Base-by-base conservation (phyloP, 371 early-diverging fungal genomes). In the Haplosporangium sp. region DNA sequence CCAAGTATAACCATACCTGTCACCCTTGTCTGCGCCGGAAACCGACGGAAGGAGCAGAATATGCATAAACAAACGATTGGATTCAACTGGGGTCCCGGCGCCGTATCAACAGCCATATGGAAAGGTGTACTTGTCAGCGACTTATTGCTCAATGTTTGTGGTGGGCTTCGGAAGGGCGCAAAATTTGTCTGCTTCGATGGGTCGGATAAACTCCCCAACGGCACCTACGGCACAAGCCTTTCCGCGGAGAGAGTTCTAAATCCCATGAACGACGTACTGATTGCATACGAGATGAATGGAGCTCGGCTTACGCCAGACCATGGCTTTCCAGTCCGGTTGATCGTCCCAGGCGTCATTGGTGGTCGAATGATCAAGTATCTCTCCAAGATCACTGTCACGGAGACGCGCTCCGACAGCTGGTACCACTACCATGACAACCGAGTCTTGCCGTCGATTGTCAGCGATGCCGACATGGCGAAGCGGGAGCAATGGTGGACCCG, bases 251-350 rank as follows among this genome's bases (percentile, higher is more conserved):
- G 91, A 65, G 93, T 84, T 13, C 81, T 94, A 82, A 87, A 90
- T 62, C 86, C 90, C 18, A 74, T 81, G 47, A 90, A 90, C 60
- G 95, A 94, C 74, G 90, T 95, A 37, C 54, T 96, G n/a, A 81
- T 96, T 7, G 94, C 95, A n/a, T 94, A 91, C 57, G 90, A 91
- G 73, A 94, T 95, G 94, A 96, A 96, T 80, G 95, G 95, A 38
- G 83, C 86, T 64, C 76, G 82, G 21, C 79, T 96, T 21, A 82
- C 92, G 7, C 87, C 88, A 38, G 94, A 93, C 77, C 94, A 93
- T 73, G 95, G 96, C 4, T 92, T 82, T 67, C 96, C 96, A 12
- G 64, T 94, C 6, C 91, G 96, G 14, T 86, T 91, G 11, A 86
- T 96, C 48, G 90, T 95, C 6, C 95, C 95, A 36, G 96, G 96